Conservation (phyloP, 2,329 filamentous ascomycete genomes). For the Exophiala sideris region DNA sequence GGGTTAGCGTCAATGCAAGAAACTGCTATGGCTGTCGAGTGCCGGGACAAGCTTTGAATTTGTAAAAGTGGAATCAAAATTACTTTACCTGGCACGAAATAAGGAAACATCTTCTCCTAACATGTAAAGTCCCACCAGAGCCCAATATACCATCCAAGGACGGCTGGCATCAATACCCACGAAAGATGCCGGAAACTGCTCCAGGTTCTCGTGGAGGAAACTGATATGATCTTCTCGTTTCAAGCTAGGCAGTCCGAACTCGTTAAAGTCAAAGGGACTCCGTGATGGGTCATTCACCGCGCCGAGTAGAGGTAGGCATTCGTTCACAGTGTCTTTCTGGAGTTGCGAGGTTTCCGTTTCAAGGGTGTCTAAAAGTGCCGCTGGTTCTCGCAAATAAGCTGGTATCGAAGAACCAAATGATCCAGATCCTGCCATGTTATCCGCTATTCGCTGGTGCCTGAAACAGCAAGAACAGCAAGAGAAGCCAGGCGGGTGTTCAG, state of each 20-base stretch:
- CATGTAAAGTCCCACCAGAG: conserved; percentile 68
- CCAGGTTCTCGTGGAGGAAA: conserved; percentile 49
- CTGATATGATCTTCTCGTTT: conserved; percentile 56
- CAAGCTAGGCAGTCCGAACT: conserved; percentile 70
- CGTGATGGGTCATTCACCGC: conserved; percentile 42
- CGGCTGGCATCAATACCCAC: conserved; percentile 78
- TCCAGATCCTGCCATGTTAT: conserved; percentile 9
- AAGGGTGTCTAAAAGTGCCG: conserved; percentile 64
- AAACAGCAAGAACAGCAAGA: not conserved
- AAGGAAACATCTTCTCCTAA: conserved; percentile 68
- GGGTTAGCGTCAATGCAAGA: not conserved
- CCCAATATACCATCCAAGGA: conserved; percentile 96
- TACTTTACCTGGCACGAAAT: conserved; percentile 60
- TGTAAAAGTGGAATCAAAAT: not conserved
- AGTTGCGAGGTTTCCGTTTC: conserved; percentile 64
- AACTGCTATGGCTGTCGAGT: not conserved
- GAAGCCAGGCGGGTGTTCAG: not conserved
- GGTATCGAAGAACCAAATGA: conserved; percentile 31
- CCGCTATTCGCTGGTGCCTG: not conserved
- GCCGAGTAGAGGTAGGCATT: conserved; percentile 65
- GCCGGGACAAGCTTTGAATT: not conserved
- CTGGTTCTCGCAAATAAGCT: conserved; percentile 43
- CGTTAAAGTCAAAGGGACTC: conserved; percentile 57
- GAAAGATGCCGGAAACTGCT: conserved; percentile 65
- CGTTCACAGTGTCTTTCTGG: conserved; percentile 66